Evolutionary conservation across 441 rosid genomes (phyloP).

Genomic region (Mallotus japonicus): DNA sequence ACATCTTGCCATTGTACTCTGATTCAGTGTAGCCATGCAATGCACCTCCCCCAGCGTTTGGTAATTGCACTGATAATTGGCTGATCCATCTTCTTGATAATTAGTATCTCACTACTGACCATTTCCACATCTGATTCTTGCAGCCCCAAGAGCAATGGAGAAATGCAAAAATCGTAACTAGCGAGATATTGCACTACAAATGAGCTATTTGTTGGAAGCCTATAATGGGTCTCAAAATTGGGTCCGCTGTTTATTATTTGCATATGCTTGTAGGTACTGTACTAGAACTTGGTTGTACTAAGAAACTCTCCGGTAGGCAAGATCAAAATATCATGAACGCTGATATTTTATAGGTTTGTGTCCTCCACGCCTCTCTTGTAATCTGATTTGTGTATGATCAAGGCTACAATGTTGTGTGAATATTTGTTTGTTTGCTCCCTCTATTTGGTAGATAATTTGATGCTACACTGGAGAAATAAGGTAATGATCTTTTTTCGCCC

Average conservation of each 20-base stretch:
- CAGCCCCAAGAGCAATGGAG: slow-evolving; percentile 83
- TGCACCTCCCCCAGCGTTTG: too few relatives aligned
- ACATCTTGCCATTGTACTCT: neutral
- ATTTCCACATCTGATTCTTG: slow-evolving; percentile 20
- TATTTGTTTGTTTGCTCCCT: slow-evolving; percentile 20
- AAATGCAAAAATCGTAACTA: slow-evolving; percentile 55
- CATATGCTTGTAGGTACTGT: slow-evolving; percentile 11
- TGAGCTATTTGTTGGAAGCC: slow-evolving; percentile 1
- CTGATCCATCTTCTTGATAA: neutral
- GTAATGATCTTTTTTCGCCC: too few relatives aligned
- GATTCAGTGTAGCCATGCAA: too few relatives aligned
- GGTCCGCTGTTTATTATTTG: slow-evolving; percentile 11
- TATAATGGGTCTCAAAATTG: slow-evolving; percentile 3
- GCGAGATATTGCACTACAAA: slow-evolving; percentile 1
- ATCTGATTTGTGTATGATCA: slow-evolving; percentile 20
- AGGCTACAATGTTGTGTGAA: slow-evolving; percentile 16
- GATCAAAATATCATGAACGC: slow-evolving; percentile 10
- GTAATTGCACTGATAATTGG: too few relatives aligned
- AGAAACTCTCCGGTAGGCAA: slow-evolving; percentile 14
- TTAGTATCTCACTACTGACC: neutral
- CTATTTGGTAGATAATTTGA: neutral
- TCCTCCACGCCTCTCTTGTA: slow-evolving; percentile 21
- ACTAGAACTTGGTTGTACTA: slow-evolving; percentile 22
- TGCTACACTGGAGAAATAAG: too few relatives aligned
- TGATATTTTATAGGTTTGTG: slow-evolving; percentile 18